These are phyloP conservation scores for Colletotrichum viniferum DNA, from an alignment of 2,329 filamentous ascomycete genomes.

Conservation along the genomic window DNA sequence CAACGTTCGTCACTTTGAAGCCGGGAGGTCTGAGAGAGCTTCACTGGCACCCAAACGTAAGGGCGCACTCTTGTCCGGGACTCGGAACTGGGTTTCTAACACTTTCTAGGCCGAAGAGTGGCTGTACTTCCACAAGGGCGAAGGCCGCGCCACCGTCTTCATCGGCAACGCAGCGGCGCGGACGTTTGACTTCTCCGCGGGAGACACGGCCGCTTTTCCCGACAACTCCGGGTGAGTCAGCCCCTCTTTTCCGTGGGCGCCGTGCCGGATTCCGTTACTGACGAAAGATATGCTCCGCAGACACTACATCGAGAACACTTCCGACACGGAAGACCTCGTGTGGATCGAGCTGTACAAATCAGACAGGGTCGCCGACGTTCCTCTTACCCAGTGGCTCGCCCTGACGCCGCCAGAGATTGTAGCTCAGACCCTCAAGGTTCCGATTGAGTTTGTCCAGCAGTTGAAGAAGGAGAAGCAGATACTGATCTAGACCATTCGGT, in stretches of 20 bases:
- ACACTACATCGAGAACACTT: conserved; percentile 74
- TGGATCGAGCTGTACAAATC: conserved; percentile 75
- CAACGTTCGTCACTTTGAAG: conserved; percentile 67
- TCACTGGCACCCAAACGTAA: conserved; percentile 69
- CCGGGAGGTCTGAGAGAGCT: conserved; percentile 68
- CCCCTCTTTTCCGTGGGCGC: not conserved
- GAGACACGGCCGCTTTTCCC: conserved; percentile 72
- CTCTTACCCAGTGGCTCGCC: conserved; percentile 71
- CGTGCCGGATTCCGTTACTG: not conserved
- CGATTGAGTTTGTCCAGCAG: conserved; percentile 57
- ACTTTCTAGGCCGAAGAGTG: conserved; percentile 66
- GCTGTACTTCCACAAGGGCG: conserved; percentile 72
- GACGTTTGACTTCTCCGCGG: conserved; percentile 70
- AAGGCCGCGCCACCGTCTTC: conserved; percentile 67
- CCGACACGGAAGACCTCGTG: conserved; percentile 64
- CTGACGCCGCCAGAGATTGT: conserved; percentile 68
- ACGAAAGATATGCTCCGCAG: conserved; percentile 29
- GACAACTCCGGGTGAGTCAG: conserved; percentile 60
- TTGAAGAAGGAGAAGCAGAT: conserved; percentile 70
- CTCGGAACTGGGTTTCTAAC: not conserved
- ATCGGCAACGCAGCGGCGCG: conserved; percentile 64
- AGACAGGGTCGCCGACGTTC: conserved; percentile 69
- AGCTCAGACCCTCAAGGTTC: conserved; percentile 63
- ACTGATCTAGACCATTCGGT: conserved; percentile 35
- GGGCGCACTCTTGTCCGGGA: conserved; percentile 39